Evolutionary conservation across 2,329 filamentous ascomycete species (phyloP), one percentile per base, ranked within the genome.

Genomic region (Graphilbum ipis-grandicollis): DNA sequence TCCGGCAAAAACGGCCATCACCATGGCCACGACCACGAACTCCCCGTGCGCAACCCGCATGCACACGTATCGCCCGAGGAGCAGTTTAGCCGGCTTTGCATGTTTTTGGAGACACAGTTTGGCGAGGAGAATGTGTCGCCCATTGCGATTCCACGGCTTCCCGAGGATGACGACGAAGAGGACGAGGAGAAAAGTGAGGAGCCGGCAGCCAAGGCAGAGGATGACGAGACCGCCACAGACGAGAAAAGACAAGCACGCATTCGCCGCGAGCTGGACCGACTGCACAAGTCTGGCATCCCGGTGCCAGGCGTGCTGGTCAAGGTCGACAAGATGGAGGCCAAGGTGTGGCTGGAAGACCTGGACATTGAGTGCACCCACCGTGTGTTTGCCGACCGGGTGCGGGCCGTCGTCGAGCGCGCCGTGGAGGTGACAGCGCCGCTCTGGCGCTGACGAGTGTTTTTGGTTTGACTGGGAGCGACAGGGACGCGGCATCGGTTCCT

Each of bases 81-180:
- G 47, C 79, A 83, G 30, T 74, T 96, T 30, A 72, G 79, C 43
- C 77, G 88, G 25, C 73, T 98, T 17, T 79, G 92, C 58, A 82
- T 93, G 74, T 93, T 98, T 62, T 76, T 98, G 13, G 90, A 98
- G 62, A 82, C 86, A 3, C 90, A 98, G 55, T 98, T 98, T 52
- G 90, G 90, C 43, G 66, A 73, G 23, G 78, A 90, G 44, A 78
- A 83, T 41, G 75, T 96, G 39, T 65, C 70, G 0, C 85, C 88
- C 5, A 80, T 96, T 45, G 68, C 76, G 29, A 62, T 57, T 50
- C 60, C 84, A 41, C 69, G 75, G 54, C 54, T 74, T 3, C 60
- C 63, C 0, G 44, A 58, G 7, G 48, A 46, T 14, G 47, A 50
- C 12, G 53, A 54, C 2, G 53, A 52, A 26, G 52, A 50, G 6